phyloP scores from a whole-genome alignment of 257 asterid genomes.

The Leptodermis oblonga region DNA sequence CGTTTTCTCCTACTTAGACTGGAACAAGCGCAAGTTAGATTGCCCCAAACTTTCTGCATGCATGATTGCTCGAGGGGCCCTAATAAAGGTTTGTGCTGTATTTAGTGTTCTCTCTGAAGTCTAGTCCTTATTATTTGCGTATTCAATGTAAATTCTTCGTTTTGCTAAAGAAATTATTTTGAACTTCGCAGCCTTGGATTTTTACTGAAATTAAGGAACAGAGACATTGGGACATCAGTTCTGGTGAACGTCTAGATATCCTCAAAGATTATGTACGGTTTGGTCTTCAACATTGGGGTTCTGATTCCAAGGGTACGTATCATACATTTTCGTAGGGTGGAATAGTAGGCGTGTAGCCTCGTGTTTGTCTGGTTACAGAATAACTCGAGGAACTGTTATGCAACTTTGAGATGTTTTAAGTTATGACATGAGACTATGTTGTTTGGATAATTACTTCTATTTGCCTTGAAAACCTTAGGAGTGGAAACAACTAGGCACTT shows the following conservation, averaged over 20 bases:
- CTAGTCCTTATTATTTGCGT: slow-evolving; percentile 1
- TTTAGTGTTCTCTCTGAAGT: slow-evolving; percentile 2
- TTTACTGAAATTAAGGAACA: slow-evolving; percentile 97
- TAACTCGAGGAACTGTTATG: neutral
- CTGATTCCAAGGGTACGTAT: slow-evolving; percentile 77
- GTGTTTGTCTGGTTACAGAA: no score
- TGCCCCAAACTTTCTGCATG: slow-evolving; percentile 89
- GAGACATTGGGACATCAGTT: slow-evolving; percentile 96
- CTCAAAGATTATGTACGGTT: slow-evolving; percentile 75
- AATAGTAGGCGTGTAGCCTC: neutral
- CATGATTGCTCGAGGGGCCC: slow-evolving; percentile 93
- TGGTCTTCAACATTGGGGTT: slow-evolving; percentile 99
- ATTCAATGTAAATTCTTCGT: neutral
- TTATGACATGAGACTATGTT: neutral
- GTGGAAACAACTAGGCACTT: slow-evolving; percentile 91
- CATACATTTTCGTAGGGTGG: neutral
- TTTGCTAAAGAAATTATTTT: slow-evolving; percentile 5
- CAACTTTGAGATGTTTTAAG: neutral
- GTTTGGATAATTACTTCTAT: neutral
- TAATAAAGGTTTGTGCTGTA: slow-evolving; percentile 61
- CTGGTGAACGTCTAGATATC: slow-evolving; percentile 70
- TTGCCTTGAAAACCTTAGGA: slow-evolving; percentile 40
- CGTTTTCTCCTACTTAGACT: slow-evolving; percentile 75
- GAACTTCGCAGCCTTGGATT: slow-evolving; percentile 80
- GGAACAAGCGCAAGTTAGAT: slow-evolving; percentile 68